These are phyloP conservation scores for Yamadazyma aaseri DNA, from an alignment of 1,139 yeast genomes.

Conservation along the genomic window DNA sequence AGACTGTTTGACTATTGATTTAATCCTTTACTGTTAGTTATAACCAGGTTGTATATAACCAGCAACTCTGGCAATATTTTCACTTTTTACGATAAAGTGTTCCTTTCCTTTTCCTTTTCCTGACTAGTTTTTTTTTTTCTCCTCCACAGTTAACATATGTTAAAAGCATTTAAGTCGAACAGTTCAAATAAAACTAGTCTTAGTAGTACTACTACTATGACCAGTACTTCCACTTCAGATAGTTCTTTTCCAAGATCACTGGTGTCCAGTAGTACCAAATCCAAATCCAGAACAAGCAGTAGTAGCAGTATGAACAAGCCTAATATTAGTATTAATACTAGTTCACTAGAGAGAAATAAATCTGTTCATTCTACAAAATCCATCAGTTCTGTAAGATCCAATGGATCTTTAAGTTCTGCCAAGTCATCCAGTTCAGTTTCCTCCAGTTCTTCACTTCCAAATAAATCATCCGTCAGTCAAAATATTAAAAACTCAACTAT, in stretches of 20 bases:
- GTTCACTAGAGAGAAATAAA: constrained; percentile 11
- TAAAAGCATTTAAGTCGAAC: constrained; percentile 15
- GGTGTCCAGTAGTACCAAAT: constrained; percentile 1
- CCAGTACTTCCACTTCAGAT: neutral
- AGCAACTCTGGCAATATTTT: no score
- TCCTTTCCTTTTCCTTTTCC: neutral
- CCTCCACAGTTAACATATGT: constrained; percentile 8
- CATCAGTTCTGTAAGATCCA: constrained; percentile 9
- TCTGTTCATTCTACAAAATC: constrained; percentile 13
- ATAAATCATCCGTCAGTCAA: constrained; percentile 10
- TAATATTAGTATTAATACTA: constrained; percentile 12
- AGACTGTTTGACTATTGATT: no score
- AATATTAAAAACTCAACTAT: constrained; percentile 12
- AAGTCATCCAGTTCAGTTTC: constrained; percentile 12
- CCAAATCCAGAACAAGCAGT: constrained; percentile 1
- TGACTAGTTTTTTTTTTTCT: neutral
- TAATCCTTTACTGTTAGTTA: no score
- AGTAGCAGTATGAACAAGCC: constrained; percentile 10
- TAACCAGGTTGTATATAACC: no score
- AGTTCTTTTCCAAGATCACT: neutral
- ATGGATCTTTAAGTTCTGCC: constrained; percentile 8
- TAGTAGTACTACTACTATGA: constrained; percentile 1
- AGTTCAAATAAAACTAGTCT: constrained; percentile 1
- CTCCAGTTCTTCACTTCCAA: constrained; percentile 6
- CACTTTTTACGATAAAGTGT: no score